phyloP scores from a whole-genome alignment of 768 basidiomycete species.

The Coprinellus micaceus region DNA sequence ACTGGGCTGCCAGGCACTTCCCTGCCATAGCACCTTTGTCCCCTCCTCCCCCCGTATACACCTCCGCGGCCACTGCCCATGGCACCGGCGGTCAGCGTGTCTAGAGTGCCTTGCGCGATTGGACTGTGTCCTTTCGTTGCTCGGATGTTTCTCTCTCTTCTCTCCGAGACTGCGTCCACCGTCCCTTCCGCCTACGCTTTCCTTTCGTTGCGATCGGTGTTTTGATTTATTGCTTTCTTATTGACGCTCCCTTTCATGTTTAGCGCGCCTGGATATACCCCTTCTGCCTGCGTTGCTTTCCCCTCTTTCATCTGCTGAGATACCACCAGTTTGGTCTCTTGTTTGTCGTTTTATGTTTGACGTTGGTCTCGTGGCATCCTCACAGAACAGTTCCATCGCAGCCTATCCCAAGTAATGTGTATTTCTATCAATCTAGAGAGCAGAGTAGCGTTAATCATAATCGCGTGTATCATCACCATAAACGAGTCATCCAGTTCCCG shows the following conservation, averaged over 20 bases:
- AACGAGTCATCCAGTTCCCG: no score
- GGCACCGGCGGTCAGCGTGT: background rate
- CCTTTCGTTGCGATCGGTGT: no score
- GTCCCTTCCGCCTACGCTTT: no score
- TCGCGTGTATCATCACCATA: no score
- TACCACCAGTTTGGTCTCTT: no score
- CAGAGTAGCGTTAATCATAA: no score
- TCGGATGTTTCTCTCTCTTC: background rate
- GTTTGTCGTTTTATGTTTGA: no score
- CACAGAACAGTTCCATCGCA: no score
- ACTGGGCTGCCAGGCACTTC: background rate
- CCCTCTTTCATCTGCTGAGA: background rate
- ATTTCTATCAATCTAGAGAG: no score
- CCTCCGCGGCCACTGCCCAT: background rate
- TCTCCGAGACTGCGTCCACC: background rate
- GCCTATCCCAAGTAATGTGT: no score
- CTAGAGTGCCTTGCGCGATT: no score
- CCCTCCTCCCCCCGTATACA: background rate
- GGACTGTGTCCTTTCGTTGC: background rate
- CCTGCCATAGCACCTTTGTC: background rate
- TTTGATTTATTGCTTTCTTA: background rate
- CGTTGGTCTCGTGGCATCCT: no score
- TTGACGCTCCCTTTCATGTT: background rate
- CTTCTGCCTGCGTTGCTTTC: background rate
- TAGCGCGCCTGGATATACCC: background rate